These are phyloP conservation scores for Sequoiadendron giganteum DNA, from an alignment of 75 land plant species.

Conservation along the genomic window DNA sequence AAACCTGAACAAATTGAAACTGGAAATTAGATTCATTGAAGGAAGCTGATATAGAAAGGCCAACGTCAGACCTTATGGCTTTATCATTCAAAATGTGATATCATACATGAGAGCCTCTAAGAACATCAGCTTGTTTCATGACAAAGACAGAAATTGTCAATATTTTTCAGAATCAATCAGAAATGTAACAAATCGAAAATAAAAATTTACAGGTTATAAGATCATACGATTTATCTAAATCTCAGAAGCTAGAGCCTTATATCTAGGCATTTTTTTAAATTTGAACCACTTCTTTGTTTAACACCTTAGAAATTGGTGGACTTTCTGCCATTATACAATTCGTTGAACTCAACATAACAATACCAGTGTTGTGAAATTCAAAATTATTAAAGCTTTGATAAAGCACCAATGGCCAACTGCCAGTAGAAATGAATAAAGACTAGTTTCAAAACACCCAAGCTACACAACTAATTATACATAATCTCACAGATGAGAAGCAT, in stretches of 20 bases:
- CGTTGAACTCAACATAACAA: background rate
- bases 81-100: background rate
- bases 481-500: background rate
- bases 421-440: background rate
- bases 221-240: background rate
- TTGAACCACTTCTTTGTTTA: background rate
- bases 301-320: background rate
- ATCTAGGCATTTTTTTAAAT: background rate
- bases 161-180: background rate
- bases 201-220: background rate
- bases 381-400: background rate
- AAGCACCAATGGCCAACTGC: background rate
- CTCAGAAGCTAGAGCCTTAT: background rate
- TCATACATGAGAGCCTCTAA: background rate
- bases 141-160: background rate
- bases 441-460: background rate
- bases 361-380: background rate
- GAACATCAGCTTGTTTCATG: background rate
- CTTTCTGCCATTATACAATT: background rate
- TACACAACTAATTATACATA: background rate
- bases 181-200: background rate
- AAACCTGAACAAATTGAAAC: background rate
- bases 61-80: background rate
- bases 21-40: background rate
- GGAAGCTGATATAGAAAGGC: background rate